Evolutionary conservation across 345 rosid genomes (phyloP).

Genomic region (Pelargonium nanum): DNA sequence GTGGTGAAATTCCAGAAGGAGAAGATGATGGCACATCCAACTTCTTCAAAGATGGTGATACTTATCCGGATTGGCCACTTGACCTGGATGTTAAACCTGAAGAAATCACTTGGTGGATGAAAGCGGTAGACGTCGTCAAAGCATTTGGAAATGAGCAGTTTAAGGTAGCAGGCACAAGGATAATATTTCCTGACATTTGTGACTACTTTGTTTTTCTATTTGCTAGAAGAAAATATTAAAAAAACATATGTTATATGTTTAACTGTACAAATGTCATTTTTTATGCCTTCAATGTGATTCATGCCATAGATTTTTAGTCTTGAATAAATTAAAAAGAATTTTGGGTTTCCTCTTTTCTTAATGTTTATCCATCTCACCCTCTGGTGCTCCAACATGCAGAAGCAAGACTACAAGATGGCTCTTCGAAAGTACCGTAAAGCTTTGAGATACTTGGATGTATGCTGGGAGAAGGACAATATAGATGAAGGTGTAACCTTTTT

Average conservation of each 20-base stretch:
- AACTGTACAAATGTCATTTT: background rate
- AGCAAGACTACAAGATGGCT: slow-evolving; percentile 5
- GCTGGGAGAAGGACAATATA: slow-evolving; percentile 1
- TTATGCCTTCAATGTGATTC: background rate
- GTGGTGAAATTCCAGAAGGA: slow-evolving; percentile 15
- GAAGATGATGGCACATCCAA: slow-evolving; percentile 1
- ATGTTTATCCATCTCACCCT: background rate
- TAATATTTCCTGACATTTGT: background rate
- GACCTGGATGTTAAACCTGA: slow-evolving; percentile 1
- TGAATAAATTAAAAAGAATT: no score
- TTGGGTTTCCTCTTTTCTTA: background rate
- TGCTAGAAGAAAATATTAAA: background rate
- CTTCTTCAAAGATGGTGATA: slow-evolving; percentile 6
- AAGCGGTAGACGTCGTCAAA: background rate
- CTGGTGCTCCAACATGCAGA: background rate
- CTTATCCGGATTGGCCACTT: slow-evolving; percentile 4
- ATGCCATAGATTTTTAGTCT: no score
- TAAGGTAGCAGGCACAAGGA: background rate
- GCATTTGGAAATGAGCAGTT: slow-evolving; percentile 4
- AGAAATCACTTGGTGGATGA: slow-evolving; percentile 2
- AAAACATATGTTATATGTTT: background rate
- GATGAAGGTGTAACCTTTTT: slow-evolving; percentile 1
- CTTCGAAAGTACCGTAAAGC: slow-evolving; percentile 1
- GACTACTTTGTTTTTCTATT: background rate
- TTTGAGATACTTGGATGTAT: background rate